Conservation (phyloP, 2,329 filamentous ascomycete genomes). For the Cryphonectria radicalis region DNA sequence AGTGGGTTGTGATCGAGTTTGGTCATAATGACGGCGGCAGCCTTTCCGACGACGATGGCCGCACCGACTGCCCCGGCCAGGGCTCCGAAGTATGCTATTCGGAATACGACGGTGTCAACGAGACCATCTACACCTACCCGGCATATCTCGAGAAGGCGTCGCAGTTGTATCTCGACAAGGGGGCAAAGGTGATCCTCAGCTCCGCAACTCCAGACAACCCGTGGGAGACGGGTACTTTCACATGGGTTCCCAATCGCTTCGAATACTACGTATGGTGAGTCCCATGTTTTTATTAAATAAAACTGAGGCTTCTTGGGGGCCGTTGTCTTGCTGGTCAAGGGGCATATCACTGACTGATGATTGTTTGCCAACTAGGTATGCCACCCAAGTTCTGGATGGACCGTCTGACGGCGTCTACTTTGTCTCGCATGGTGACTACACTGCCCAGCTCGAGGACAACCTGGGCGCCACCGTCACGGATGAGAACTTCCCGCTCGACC, state of each 20-base stretch:
- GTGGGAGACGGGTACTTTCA: conserved; percentile 61
- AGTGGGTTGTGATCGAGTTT: conserved; percentile 70
- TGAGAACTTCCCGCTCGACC: conserved; percentile 60
- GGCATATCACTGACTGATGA: conserved; percentile 27
- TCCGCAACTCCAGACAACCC: conserved; percentile 61
- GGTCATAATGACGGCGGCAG: conserved; percentile 74
- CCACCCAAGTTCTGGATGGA: conserved; percentile 42
- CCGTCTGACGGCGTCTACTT: conserved; percentile 51
- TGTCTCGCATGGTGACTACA: conserved; percentile 65
- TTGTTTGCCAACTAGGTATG: conserved; percentile 35
- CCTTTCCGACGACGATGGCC: conserved; percentile 61
- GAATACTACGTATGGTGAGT: conserved; percentile 56
- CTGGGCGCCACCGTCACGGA: conserved; percentile 56
- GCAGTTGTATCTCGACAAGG: conserved; percentile 56
- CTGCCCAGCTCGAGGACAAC: conserved; percentile 55
- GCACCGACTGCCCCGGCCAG: conserved; percentile 61
- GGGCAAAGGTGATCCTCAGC: conserved; percentile 63
- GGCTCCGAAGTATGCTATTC: conserved; percentile 58
- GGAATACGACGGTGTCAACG: conserved; percentile 53
- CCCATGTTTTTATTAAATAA: background rate
- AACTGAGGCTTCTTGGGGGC: background rate
- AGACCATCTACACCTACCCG: conserved; percentile 64
- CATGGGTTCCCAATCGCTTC: conserved; percentile 55
- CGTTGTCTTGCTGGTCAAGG: background rate
- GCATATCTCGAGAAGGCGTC: conserved; percentile 64